phyloP scores from a whole-genome alignment of 192 early-diverging fungal genomes.

The Funneliformis mosseae region DNA sequence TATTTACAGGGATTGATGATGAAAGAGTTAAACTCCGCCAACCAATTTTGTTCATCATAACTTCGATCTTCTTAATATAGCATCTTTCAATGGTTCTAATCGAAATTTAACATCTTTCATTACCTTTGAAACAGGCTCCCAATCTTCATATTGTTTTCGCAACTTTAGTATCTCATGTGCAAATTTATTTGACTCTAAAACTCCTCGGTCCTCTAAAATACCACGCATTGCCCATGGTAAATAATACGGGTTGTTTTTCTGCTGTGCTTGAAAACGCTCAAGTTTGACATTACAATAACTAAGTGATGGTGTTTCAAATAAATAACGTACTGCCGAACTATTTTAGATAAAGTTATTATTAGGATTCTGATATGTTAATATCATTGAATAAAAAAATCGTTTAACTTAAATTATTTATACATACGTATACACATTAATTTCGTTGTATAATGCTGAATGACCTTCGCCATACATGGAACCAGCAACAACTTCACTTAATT shows the following conservation, averaged over 20 bases:
- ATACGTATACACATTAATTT: slow-evolving; percentile 78
- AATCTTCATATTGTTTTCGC: slow-evolving; percentile 70
- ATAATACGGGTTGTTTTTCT: slow-evolving; percentile 85
- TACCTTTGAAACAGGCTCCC: slow-evolving; percentile 73
- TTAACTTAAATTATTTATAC: slow-evolving; percentile 24
- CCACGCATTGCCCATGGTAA: slow-evolving; percentile 94
- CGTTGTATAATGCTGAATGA: slow-evolving; percentile 93
- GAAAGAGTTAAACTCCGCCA: too few relatives aligned
- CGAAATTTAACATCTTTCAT: slow-evolving; percentile 88
- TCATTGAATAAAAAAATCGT: background rate
- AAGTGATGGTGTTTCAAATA: slow-evolving; percentile 41
- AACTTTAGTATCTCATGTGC: slow-evolving; percentile 68
- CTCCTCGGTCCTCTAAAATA: slow-evolving; percentile 71
- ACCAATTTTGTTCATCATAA: slow-evolving; percentile 42
- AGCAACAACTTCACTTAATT: slow-evolving; percentile 82
- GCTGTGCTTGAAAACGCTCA: slow-evolving; percentile 64
- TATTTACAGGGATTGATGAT: too few relatives aligned
- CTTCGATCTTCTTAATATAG: slow-evolving; percentile 45
- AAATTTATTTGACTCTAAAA: slow-evolving; percentile 55
- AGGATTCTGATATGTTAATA: too few relatives aligned
- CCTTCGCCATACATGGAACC: slow-evolving; percentile 90
- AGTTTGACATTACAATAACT: slow-evolving; percentile 43
- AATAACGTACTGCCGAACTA: slow-evolving; percentile 39
- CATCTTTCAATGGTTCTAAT: slow-evolving; percentile 73
- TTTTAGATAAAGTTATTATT: slow-evolving; percentile 32